These are phyloP conservation scores for Plantago major DNA, from an alignment of 257 asterid species.

Conservation along the genomic window DNA sequence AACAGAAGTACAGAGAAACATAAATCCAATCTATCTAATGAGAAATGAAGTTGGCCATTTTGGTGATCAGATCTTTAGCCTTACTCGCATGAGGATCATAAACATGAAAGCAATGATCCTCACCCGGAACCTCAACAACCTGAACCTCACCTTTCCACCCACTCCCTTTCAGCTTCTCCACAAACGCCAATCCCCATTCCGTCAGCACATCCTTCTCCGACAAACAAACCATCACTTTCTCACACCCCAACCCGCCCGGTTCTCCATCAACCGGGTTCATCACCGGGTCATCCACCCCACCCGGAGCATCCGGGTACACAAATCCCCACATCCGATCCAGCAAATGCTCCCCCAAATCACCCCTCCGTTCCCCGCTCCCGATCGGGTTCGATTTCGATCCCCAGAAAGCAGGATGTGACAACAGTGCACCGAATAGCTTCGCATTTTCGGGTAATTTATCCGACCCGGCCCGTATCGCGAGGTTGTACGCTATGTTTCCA, in stretches of 20 bases:
- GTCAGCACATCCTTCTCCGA: constrained; percentile 27
- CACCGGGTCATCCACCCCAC: constrained; percentile 18
- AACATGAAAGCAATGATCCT: constrained; percentile 45
- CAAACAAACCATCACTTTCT: constrained; percentile 12
- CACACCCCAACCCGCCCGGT: constrained; percentile 21
- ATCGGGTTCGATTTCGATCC: constrained; percentile 21
- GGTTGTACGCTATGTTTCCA: constrained; percentile 25
- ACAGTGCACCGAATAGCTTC: constrained; percentile 30
- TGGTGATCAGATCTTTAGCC: constrained; percentile 32
- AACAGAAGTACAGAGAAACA: no score
- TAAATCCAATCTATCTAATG: no score
- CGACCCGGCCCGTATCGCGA: constrained; percentile 19
- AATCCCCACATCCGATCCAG: constrained; percentile 9
- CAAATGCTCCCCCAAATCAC: constrained; percentile 6
- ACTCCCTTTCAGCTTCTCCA: constrained; percentile 39
- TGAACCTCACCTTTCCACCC: constrained; percentile 56
- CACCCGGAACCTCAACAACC: constrained; percentile 44
- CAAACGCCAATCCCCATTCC: constrained; percentile 23
- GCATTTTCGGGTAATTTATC: constrained; percentile 4
- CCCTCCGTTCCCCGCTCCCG: constrained; percentile 3
- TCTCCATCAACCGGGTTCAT: no score
- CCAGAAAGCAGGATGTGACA: constrained; percentile 33
- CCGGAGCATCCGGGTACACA: constrained; percentile 4
- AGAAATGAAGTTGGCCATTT: constrained; percentile 35
- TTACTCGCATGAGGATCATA: constrained; percentile 20